Conservation (phyloP, 208 protist genomes). For the Trypanosoma avium region DNA sequence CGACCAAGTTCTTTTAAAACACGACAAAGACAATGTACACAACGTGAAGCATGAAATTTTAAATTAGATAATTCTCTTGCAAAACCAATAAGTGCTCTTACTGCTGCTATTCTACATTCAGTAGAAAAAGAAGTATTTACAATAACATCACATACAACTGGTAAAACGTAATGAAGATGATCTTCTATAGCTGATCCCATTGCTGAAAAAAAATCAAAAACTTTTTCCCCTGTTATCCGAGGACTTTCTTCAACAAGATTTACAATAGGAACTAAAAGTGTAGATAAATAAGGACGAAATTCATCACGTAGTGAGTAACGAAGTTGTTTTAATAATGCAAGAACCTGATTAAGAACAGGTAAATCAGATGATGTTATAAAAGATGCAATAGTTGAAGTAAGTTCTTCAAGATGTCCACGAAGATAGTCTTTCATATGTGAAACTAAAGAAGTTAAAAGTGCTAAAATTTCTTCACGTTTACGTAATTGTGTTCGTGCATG, state of each 20-base stretch:
- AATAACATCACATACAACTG: slow-evolving; percentile 79
- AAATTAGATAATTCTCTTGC: slow-evolving; percentile 61
- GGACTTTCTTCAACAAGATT: slow-evolving; percentile 59
- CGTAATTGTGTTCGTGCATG: slow-evolving; percentile 57
- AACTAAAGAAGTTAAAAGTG: slow-evolving; percentile 58
- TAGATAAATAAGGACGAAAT: slow-evolving; percentile 75
- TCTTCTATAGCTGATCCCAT: slow-evolving; percentile 76
- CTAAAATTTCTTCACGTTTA: slow-evolving; percentile 65
- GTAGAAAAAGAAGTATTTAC: slow-evolving; percentile 49
- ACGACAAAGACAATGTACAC: slow-evolving; percentile 78
- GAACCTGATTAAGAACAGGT: slow-evolving; percentile 60
- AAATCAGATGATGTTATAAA: slow-evolving; percentile 61
- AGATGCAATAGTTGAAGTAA: slow-evolving; percentile 50
- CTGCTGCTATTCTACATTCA: slow-evolving; percentile 52
- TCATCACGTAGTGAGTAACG: slow-evolving; percentile 75
- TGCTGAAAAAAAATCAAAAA: slow-evolving; percentile 78
- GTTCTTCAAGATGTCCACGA: slow-evolving; percentile 58
- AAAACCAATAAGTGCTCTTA: slow-evolving; percentile 72
- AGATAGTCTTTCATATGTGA: slow-evolving; percentile 62
- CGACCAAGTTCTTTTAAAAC: slow-evolving; percentile 68
- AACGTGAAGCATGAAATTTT: slow-evolving; percentile 72
- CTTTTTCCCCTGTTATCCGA: slow-evolving; percentile 43
- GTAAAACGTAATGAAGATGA: slow-evolving; percentile 79
- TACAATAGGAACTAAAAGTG: slow-evolving; percentile 70
- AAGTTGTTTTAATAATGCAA: slow-evolving; percentile 70